Percentiles rank a stretch among this genome's conserved stretches.
These are phyloP conservation scores for Mucor saturninus DNA, from an alignment of 371 early-diverging fungal species.

Conservation along the genomic window DNA sequence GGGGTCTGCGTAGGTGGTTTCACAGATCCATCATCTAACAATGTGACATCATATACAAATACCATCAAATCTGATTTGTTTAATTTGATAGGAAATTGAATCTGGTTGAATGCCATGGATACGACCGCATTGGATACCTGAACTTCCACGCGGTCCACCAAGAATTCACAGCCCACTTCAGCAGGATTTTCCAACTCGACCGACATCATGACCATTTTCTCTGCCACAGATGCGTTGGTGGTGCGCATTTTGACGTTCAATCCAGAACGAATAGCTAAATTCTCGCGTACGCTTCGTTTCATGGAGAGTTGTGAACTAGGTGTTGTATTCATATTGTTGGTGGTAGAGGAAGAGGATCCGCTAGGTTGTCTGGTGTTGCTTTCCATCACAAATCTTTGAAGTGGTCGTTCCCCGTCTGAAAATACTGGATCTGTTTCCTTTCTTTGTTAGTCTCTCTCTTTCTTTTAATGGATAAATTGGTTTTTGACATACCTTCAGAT, in stretches of 20 bases:
- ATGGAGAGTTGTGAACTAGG: slow-evolving; percentile 34
- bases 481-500: slow-evolving; percentile 52
- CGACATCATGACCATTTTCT: slow-evolving; percentile 74
- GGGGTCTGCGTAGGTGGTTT: slow-evolving; percentile 43
- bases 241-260: slow-evolving; percentile 68
- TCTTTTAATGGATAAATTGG: not conserved
- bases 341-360: slow-evolving; percentile 20
- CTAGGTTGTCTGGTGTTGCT: slow-evolving; percentile 30
- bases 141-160: slow-evolving; percentile 59
- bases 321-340: slow-evolving; percentile 25
- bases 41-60: slow-evolving; percentile 63
- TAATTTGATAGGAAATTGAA: slow-evolving; percentile 53
- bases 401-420: slow-evolving; percentile 19
- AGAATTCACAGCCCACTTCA: slow-evolving; percentile 60
- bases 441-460: not conserved
- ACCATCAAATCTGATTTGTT: slow-evolving; percentile 64
- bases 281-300: slow-evolving; percentile 55
- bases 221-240: slow-evolving; percentile 66
- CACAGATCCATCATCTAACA: slow-evolving; percentile 59
- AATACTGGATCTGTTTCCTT: slow-evolving; percentile 36
- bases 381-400: slow-evolving; percentile 48
- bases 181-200: slow-evolving; percentile 70
- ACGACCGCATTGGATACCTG: slow-evolving; percentile 67
- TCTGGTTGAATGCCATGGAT: slow-evolving; percentile 36
- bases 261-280: slow-evolving; percentile 60